Percentiles rank a stretch among this genome's conserved stretches.
Conservation (phyloP, 148 eudicot species). For the Dianthus caryophyllus region DNA sequence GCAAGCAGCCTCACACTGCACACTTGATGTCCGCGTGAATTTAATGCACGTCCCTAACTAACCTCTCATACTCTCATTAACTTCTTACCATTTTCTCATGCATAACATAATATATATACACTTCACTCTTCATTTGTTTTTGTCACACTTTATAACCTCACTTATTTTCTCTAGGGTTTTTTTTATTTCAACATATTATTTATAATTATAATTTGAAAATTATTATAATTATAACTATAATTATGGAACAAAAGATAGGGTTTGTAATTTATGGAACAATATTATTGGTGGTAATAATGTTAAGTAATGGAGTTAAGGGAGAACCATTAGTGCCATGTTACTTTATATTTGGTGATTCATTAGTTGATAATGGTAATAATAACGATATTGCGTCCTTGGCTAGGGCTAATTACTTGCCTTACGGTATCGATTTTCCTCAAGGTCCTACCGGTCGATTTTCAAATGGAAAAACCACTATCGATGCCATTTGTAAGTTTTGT, state of each 20-base stretch:
- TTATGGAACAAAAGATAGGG: conserved; percentile 10
- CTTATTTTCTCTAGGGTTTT: no score
- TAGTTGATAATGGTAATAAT: conserved; percentile 89
- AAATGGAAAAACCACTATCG: conserved; percentile 73
- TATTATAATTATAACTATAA: not conserved
- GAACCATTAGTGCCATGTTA: conserved; percentile 70
- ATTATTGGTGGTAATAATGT: no score
- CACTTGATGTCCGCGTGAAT: conserved; percentile 19
- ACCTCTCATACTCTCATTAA: conserved; percentile 16
- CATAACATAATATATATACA: conserved; percentile 13
- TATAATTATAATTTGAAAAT: no score
- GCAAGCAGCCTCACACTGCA: conserved; percentile 8
- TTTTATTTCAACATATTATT: no score
- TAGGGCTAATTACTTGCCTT: conserved; percentile 74
- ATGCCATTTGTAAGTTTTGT: conserved; percentile 53
- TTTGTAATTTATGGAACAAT: conserved; percentile 9
- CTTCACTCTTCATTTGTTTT: conserved; percentile 1
- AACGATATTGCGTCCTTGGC: conserved; percentile 67
- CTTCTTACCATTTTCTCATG: not conserved
- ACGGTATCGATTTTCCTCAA: conserved; percentile 67
- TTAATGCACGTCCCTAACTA: conserved; percentile 25
- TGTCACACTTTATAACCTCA: conserved; percentile 16
- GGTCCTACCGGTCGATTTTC: conserved; percentile 85
- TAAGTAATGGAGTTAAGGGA: conserved; percentile 20
- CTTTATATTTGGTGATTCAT: conserved; percentile 81